Percentiles rank a stretch among this genome's conserved stretches.
Conservation (phyloP, 2,329 filamentous ascomycete species). For the Cordyceps cicadae region DNA sequence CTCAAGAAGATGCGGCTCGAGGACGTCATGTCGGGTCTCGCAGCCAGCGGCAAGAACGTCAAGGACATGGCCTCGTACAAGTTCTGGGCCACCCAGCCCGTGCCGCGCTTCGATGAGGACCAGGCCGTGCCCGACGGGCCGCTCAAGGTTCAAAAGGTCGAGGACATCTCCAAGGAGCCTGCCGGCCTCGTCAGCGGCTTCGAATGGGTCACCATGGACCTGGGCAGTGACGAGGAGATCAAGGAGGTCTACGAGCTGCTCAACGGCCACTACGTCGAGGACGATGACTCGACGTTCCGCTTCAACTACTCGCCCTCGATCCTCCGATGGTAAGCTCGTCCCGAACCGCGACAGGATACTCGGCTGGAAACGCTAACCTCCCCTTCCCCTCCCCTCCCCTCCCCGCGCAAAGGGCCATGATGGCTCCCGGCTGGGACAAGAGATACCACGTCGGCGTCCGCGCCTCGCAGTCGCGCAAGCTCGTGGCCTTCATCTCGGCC, state of each 20-base stretch:
- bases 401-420: constrained; percentile 62
- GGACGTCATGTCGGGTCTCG: constrained; percentile 66
- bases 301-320: constrained; percentile 92
- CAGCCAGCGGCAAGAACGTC: constrained; percentile 74
- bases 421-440: constrained; percentile 87
- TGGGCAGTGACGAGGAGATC: constrained; percentile 68
- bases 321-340: constrained; percentile 64
- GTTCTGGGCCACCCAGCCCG: constrained; percentile 97
- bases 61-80: constrained; percentile 98
- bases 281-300: constrained; percentile 92
- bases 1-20: constrained; percentile 58
- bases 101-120: constrained; percentile 68
- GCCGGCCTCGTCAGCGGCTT: constrained; percentile 71
- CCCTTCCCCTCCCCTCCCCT: too few relatives aligned
- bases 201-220: constrained; percentile 88
- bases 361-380: background rate
- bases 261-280: constrained; percentile 92
- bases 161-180: constrained; percentile 70
- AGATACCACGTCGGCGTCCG: constrained; percentile 95
- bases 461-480: constrained; percentile 69
- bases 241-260: constrained; percentile 88
- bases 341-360: too few relatives aligned
- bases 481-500: constrained; percentile 93
- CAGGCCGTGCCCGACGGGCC: constrained; percentile 63
- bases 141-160: constrained; percentile 70